Evolutionary conservation across 2,329 filamentous ascomycete species (phyloP), one percentile per base, ranked within the genome.

Genomic region (Tolypocladium amazonense): DNA sequence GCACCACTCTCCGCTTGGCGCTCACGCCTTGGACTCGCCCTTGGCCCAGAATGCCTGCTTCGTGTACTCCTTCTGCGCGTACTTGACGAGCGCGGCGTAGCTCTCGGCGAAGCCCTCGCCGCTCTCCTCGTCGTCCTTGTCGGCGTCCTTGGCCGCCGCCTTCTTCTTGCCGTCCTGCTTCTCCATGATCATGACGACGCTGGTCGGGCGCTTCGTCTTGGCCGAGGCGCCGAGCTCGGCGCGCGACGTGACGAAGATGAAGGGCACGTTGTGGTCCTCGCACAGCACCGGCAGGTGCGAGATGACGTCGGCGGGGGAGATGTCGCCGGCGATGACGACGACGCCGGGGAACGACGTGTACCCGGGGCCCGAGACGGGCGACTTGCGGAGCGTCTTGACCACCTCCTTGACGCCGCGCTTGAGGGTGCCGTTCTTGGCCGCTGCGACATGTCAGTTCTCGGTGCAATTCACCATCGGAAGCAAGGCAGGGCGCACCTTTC

Each of bases 331-430:
- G 67, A 99, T 90, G 73, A 99, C 81, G 69, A 97, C 91, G 66
- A 99, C 83, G 66, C 86, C 83, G 53, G 89, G 87, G 70, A 86
- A 80, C 58, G 82, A 74, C 58, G 83, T 79, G 71, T 84, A 79
- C 65, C 84, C 82, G 62, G 85, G 82, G n/a, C 85, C 83, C 60
- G 86, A 83, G 67, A 85, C 76, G 60, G 89, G 82, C 18, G 91
- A 93, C 80, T 97, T 97, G 80, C 94, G 92, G 68, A 99, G 89
- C 39, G 92, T 89, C 81, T 99, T 99, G 79, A 97, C 92, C 72
- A 96, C 93, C 79, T 99, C 94, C 79, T 99, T 99, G 66, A 99
- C 94, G 72, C 94, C 94, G 72, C 94, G 92, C 81, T 96, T 96
- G 72, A 99, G 89, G 61, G 90, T 89, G 79, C 95, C 95, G 78